A percentile compares a stretch with the other conserved stretches of the same genome.
These are phyloP conservation scores for Populus hybrid DNA, from an alignment of 441 rosid genomes.

Conservation along the genomic window DNA sequence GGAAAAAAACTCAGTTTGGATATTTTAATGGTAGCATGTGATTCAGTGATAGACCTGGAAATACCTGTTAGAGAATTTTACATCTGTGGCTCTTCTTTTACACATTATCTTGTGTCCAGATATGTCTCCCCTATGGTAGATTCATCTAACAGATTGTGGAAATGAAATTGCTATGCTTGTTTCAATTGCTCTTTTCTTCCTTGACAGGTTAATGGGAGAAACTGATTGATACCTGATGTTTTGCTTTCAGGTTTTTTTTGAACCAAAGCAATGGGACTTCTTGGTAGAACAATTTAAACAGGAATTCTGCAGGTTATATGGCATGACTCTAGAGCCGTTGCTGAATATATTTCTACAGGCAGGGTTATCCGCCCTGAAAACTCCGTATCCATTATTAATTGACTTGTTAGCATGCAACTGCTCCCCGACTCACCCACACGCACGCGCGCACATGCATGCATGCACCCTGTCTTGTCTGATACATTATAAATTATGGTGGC, in stretches of 20 bases:
- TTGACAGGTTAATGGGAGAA: neutral
- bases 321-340: conserved; percentile 92
- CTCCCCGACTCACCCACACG: too few relatives aligned
- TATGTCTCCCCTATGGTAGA: too few relatives aligned
- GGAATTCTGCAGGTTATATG: conserved; percentile 88
- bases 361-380: conserved; percentile 90
- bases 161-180: neutral
- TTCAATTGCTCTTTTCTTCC: neutral
- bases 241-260: conserved; percentile 65
- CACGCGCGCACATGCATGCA: too few relatives aligned
- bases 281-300: conserved; percentile 83
- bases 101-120: too few relatives aligned
- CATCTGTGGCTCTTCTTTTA: too few relatives aligned
- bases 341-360: conserved; percentile 88
- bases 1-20: neutral
- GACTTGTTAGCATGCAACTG: neutral
- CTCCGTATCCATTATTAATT: conserved; percentile 66
- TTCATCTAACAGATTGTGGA: neutral
- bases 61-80: neutral
- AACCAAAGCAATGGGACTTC: conserved; percentile 81
- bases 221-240: neutral
- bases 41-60: neutral
- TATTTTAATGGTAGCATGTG: neutral
- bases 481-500: too few relatives aligned
- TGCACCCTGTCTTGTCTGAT: too few relatives aligned